Evolutionary conservation across 2,329 filamentous ascomycete species (phyloP), one percentile per base, ranked within the genome.

Genomic region (Plectosphaerella sp.): DNA sequence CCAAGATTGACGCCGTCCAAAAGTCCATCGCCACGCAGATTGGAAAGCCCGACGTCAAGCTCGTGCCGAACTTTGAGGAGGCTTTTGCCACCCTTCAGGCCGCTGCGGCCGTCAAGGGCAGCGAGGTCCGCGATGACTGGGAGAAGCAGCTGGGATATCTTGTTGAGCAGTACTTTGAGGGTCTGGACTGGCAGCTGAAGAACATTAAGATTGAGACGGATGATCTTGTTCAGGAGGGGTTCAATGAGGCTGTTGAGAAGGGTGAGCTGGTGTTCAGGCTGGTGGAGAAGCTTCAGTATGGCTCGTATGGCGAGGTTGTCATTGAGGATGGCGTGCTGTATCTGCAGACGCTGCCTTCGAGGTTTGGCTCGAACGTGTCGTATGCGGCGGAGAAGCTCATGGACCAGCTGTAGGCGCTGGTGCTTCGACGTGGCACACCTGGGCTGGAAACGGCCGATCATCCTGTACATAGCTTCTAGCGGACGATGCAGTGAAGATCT

Each of bases 311-410:
- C 56, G 77, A 82, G 67, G 60, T 63, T 16, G 64, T 74, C 3
- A 52, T 80, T 28, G 76, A 80, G 59, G 72, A 74, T 39, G 78
- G 76, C 2, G 63, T 72, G 28, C 61, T 81, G 20, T 78, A 76
- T 52, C 59, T 83, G n/a, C 76, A 79, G 70, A 69, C 70, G 12
- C 62, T 59, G 3, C 59, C 71, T 2, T 52, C 60, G 3, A 57
- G 65, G 36, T 76, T 66, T 57, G 68, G 70, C 11, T 60, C 59
- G 33, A 77, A 77, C 49, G 58, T 67, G 35, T 48, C 60, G 50
- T 51, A 73, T 25, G 61, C 65, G 42, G 64, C 64, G 14, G 57
- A 64, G 46, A 68, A 68, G 53, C 51, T 75, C 15, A n/a, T 69
- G 15, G 67, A 69, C 33, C 61, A 66, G 50, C 55, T 73, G 50